Evolutionary conservation across 2,329 filamentous ascomycete genomes (phyloP), one percentile per base, ranked within the genome.

Genomic region (Karstenula rhodostoma): DNA sequence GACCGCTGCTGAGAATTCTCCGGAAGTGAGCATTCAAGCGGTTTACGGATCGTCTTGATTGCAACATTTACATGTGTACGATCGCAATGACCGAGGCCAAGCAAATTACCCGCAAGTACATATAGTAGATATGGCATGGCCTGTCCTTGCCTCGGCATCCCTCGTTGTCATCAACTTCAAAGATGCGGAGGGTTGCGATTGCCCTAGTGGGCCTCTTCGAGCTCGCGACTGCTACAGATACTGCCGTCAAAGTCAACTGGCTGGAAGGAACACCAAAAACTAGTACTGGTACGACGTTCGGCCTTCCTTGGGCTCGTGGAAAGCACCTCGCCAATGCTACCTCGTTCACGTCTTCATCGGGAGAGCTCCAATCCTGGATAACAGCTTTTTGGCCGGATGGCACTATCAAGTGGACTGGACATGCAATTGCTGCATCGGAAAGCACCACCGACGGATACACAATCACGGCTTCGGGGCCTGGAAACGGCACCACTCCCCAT

Each of bases 321-420:
- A 74, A 77, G 54, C 73, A 79, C 27, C 69, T 70, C 47, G 72
- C 77, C 15, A 74, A 78, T 42, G 64, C 65, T 50, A 80, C 79
- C 19, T 73, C 62, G 32, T 80, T 70, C 63, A 71, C 58, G 35
- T 62, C 65, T 52, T 77, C 68, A 1, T 71, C 73, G 2, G 73
- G 68, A 23, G 51, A 70, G 15, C 70, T 85, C 7, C 82, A 87
- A 61, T 85, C 85, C 0, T 88, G 86, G 86, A 76, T 81, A 3
- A 87, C 83, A 0, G 85, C 82, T 0, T 86, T 85, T 69, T 89
- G 86, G 86, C 80, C 82, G 1, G 86, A 89, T 72, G 84, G 83
- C 27, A 87, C 86, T 0, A 78, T 87, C 56, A 88, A 88, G 67
- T 89, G 86, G 86, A 86, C 84, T 2, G 86, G 81, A 0, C 86